These are phyloP conservation scores for Cladosporium oxysporum DNA, from an alignment of 2,329 filamentous ascomycete species.

Conservation along the genomic window DNA sequence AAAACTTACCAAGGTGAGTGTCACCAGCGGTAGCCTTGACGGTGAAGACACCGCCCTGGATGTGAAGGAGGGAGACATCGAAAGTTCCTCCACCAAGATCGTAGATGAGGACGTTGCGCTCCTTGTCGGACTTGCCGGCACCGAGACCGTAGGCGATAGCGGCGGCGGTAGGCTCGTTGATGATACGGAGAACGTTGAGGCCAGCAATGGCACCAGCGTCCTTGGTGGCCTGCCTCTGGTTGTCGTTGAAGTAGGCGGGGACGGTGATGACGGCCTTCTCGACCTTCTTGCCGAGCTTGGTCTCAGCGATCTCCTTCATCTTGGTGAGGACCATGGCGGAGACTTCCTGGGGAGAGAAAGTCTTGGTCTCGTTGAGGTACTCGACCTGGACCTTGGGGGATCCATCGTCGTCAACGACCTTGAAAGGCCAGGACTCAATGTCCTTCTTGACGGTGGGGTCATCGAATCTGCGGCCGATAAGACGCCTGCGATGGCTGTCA, in stretches of 20 bases:
- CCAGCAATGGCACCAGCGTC: conserved; percentile 97
- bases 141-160: conserved; percentile 95
- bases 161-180: conserved; percentile 98
- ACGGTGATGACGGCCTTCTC: conserved; percentile 99
- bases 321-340: conserved; percentile 98
- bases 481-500: conserved; percentile 65
- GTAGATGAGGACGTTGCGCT: conserved; percentile 99
- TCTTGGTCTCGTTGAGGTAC: conserved; percentile 93
- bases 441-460: conserved; percentile 99
- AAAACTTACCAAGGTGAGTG: conserved; percentile 14
- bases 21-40: conserved; percentile 98
- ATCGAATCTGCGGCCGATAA: conserved; percentile 94
- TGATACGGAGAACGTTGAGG: conserved; percentile 98
- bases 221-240: conserved; percentile 99
- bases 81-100: conserved; percentile 99
- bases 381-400: conserved; percentile 92
- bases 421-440: conserved; percentile 98
- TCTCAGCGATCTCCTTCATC: conserved; percentile 99
- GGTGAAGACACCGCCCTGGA: conserved; percentile 98
- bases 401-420: conserved; percentile 86
- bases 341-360: conserved; percentile 97
- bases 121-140: conserved; percentile 70
- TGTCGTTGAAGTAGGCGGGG: conserved; percentile 99
- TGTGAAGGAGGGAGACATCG: conserved; percentile 98
- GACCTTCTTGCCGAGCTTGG: conserved; percentile 97